Base-by-base conservation (phyloP, 345 rosid genomes). In the Combretum micranthum region DNA sequence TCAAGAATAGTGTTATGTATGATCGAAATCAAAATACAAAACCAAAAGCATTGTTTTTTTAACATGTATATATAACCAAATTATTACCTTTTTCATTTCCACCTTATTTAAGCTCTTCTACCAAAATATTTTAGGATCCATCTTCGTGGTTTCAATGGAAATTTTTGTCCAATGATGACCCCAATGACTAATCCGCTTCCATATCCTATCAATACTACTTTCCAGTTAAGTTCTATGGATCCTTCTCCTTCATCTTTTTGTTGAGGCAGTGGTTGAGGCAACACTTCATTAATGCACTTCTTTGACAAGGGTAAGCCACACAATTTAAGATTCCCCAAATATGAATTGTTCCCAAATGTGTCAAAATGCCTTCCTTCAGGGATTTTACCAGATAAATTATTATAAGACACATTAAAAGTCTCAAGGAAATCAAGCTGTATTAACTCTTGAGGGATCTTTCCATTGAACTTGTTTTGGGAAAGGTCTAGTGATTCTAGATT, bases 401-500 rank as follows among this genome's bases (percentile, higher is more conserved):
- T 65, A 52, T 52, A 45, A 0, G 58, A 65, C 39, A 37, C 57
- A 14, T 52, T 16, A 6, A 65, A 57, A 45, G 42, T 12, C 3
- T 19, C 12, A 0, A 64, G 69, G 26, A 20, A 56, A n/a, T 49
- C 48, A 17, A 57, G 56, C 21, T 45, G 51, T 18, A 32, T 57
- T 23, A 64, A 50, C 15, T 23, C 44, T 12, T 12, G 46, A n/a
- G 62, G 68, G 26, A 57, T 64, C 56, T 56, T 37, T 5, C 68
- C 58, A 1, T 46, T 22, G 44, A 57, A 51, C 37, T 22, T 20
- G 51, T 64, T 57, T 7, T n/a, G 39, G 3, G 67, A 63, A 39
- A 63, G 53, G 42, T 63, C 61, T 15, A 63, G 47, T 39, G 60
- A 48, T 55, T 64, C 62, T 20, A 57, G 52, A 3, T 64, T 23